Conservation (phyloP, 2,329 filamentous ascomycete genomes). For the Pseudodiploospora longispora region DNA sequence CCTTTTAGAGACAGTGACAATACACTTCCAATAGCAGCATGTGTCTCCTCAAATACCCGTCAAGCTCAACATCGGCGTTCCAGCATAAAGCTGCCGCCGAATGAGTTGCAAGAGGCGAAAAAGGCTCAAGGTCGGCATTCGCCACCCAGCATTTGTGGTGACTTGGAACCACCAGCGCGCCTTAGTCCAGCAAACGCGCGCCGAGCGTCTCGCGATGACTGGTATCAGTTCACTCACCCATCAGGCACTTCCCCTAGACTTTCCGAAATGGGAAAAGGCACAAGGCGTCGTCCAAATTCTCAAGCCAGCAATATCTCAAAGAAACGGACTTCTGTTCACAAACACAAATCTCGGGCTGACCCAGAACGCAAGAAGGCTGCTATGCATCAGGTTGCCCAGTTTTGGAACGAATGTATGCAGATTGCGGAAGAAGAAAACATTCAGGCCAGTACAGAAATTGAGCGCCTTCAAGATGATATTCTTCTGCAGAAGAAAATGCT, state of each 20-base stretch:
- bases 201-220: not conserved
- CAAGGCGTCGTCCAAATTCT: conserved; percentile 17
- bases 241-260: not conserved
- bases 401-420: conserved; percentile 27
- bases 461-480: conserved; percentile 17
- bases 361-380: conserved; percentile 19
- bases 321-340: conserved; percentile 16
- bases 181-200: conserved; percentile 11
- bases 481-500: conserved; percentile 12
- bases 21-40: no score
- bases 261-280: not conserved
- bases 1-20: no score
- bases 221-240: not conserved
- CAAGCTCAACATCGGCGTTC: no score
- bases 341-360: conserved; percentile 9
- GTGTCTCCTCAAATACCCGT: no score
- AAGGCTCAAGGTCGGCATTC: conserved; percentile 4
- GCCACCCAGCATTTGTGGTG: conserved; percentile 21
- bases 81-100: no score
- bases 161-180: conserved; percentile 21
- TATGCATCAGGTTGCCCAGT: conserved; percentile 23
- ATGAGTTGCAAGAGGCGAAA: no score
- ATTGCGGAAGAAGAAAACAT: conserved; percentile 21
- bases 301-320: conserved; percentile 25
- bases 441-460: conserved; percentile 18